Evolutionary conservation across 2,329 filamentous ascomycete genomes (phyloP), one percentile per base, ranked within the genome.

Genomic region (Chrysoporthe austroafricana): DNA sequence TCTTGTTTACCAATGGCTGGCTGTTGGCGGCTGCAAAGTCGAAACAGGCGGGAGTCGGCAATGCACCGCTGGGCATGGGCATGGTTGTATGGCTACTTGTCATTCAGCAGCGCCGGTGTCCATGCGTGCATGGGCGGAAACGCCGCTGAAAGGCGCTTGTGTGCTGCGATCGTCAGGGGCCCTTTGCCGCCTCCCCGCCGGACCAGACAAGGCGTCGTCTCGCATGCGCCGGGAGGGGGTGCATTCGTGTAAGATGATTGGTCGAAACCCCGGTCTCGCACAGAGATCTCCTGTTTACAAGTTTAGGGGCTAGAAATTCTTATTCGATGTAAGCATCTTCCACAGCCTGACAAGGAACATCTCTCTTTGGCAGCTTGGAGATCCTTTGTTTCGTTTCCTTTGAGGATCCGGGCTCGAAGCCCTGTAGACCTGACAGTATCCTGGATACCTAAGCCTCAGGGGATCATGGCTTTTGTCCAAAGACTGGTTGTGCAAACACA

Each of bases 201-300:
- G 11, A 21, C 63, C 43, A 14, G 42, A 34, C 52, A 26, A 48
- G 44, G 44, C 11, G 26, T 50, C 44, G 63, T 65, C 50, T 65
- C 63, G 63, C 36, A 34, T 65, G n/a, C 21, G 34, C 54, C 9
- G 42, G 16, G 34, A 46, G 43, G 42, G n/a, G 36, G 26, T 6
- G n/a, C 62, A 60, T n/a, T 32, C 56, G 63, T 65, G 63, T 65
- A 65, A 65, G 63, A 65, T 21, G 54, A 65, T 64, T 64, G 62
- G 62, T 26, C 62, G 21, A 39, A 39, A 44, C 34, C 42, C 32
- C 39, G 18, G 43, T n/a, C 54, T 56, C 56, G 54, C 63, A 18
- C 9, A n/a, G 13, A 60, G 46, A 44, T 21, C 62, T 59, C 63
- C 56, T 65, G 63, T 65, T 59, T 52, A 16, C 63, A 13, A 26